Conservation (phyloP, 257 asterid genomes). For the Parsonsia alboflavescens region DNA sequence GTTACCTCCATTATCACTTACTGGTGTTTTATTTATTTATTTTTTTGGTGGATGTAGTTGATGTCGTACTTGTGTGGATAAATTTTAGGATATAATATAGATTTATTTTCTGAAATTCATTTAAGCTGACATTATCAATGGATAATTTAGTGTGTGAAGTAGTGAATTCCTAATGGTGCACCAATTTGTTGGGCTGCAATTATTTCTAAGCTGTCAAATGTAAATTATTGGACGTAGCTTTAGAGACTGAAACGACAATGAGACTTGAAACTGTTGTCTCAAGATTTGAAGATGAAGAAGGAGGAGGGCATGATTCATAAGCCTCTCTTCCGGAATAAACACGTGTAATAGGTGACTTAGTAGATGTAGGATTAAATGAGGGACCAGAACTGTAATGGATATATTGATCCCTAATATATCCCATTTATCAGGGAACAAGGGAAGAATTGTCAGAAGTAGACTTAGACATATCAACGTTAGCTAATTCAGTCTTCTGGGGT, state of each 20-base stretch:
- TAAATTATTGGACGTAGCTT: neutral
- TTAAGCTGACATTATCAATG: neutral
- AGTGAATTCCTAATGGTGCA: neutral
- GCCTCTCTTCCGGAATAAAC: too few species aligned
- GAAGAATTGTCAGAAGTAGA: too few species aligned
- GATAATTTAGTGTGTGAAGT: neutral
- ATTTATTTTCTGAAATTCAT: neutral
- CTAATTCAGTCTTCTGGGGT: too few species aligned
- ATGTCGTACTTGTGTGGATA: neutral
- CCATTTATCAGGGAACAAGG: too few species aligned
- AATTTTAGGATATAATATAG: neutral
- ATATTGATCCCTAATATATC: too few species aligned
- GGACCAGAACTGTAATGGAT: too few species aligned
- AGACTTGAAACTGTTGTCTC: neutral
- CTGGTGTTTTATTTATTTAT: neutral
- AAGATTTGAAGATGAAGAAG: too few species aligned
- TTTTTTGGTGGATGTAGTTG: neutral
- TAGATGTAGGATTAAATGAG: too few species aligned
- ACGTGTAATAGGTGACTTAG: too few species aligned
- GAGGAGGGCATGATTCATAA: too few species aligned
- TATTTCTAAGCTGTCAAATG: neutral
- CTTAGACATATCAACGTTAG: too few species aligned
- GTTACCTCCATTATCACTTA: slow-evolving; percentile 7
- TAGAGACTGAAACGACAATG: too few species aligned
- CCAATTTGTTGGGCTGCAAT: neutral